Conservation (phyloP, 2,329 filamentous ascomycete genomes). For the Rasamsonia emersonii region DNA sequence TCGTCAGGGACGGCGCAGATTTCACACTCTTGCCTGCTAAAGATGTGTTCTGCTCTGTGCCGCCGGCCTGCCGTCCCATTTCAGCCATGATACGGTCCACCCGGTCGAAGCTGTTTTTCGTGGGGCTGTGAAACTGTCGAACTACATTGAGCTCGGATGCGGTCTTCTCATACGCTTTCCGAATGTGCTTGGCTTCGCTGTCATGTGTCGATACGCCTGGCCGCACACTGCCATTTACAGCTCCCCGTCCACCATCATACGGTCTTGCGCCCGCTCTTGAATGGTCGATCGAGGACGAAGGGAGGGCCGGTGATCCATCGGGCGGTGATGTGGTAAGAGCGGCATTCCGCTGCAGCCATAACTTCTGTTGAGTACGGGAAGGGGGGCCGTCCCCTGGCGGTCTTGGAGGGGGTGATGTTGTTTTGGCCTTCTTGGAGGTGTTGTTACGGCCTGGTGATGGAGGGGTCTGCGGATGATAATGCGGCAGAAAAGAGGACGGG, state of each 20-base stretch:
- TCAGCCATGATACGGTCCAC: slow-evolving; percentile 21
- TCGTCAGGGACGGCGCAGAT: slow-evolving; percentile 24
- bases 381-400: slow-evolving; percentile 29
- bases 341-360: slow-evolving; percentile 40
- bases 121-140: slow-evolving; percentile 37
- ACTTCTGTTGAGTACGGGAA: slow-evolving; percentile 41
- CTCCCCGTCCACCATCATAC: slow-evolving; percentile 21
- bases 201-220: slow-evolving; percentile 21
- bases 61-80: slow-evolving; percentile 9
- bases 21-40: slow-evolving; percentile 25
- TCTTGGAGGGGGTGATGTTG: slow-evolving; percentile 24
- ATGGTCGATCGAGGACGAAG: slow-evolving; percentile 29
- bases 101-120: slow-evolving; percentile 34
- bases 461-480: slow-evolving; percentile 39
- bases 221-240: slow-evolving; percentile 22
- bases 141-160: slow-evolving; percentile 37
- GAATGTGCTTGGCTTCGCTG: slow-evolving; percentile 30
- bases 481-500: slow-evolving; percentile 38
- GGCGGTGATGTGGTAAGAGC: slow-evolving; percentile 37
- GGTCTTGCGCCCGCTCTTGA: slow-evolving; percentile 19
- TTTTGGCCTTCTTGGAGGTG: slow-evolving; percentile 19
- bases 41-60: slow-evolving; percentile 10
- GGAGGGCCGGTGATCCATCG: slow-evolving; percentile 24
- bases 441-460: slow-evolving; percentile 29
- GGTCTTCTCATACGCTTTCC: slow-evolving; percentile 37